Base-by-base conservation (phyloP, 257 asterid genomes). In the Fraxinus anomala region DNA sequence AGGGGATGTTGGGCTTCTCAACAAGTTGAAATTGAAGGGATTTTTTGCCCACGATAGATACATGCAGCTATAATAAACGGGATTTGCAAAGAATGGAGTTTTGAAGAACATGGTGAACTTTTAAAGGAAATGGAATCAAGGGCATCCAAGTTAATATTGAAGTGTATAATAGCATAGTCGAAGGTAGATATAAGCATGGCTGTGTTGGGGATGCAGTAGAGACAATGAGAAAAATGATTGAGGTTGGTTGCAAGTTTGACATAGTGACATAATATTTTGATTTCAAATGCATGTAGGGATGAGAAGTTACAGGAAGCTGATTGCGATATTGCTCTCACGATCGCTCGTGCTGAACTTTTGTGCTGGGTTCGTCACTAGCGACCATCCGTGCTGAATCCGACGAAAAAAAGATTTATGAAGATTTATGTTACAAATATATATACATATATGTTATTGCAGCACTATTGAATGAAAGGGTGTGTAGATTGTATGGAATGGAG, bases 31-130 rank as follows among this genome's bases (percentile, higher is more conserved):
- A 82, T 70, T n/a, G 79, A 89, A 87, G 89, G 97, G 93, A 10
- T 88, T 90, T 83, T 89, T 91, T 26, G 81, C 91, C 96, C 30
- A 89, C 89, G 4, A 86, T 85, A 36, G 90, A 90, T 85, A 93
- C 99, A 33, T 77, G 96, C 98, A 78, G 89, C 97, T 40, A 83
- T 93, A 74, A 77, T 93, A 73, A 83, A 88, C 74, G 97, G 96
- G 17, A 89, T 87, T 68, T 93, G 97, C 82, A 91, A 80, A 81
- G 73, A 68, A 73, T 92, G 96, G 74, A 85, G 87, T 31, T 93
- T 95, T 83, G 87, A 76, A 83, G 76, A 82, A 79, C 86, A 87
- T 72, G 89, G 89, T 72, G 73, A 75, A 83, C 83, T 95, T 82
- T 70, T 91, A 70, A 76, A 84, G 70, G 97, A 93, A 82, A 91